Evolutionary conservation across 805 yeast genomes (phyloP).

Genomic region (Tanozyma kutaoensis): DNA sequence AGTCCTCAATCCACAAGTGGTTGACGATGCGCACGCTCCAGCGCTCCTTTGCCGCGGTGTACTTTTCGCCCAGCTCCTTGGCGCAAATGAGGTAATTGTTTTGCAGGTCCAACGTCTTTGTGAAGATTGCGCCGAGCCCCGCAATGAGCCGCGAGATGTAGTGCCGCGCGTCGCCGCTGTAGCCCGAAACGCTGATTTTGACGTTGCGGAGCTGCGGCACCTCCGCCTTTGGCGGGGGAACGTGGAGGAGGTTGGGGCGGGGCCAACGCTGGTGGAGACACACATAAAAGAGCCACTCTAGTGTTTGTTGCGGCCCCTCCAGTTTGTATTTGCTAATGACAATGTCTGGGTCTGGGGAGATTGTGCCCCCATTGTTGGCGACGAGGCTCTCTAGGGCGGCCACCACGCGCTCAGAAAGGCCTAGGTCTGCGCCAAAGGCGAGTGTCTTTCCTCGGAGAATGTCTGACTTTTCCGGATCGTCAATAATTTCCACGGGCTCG

Average conservation of each 20-base stretch:
- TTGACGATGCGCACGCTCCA: slow-evolving; percentile 62
- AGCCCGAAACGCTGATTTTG: slow-evolving; percentile 60
- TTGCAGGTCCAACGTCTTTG: slow-evolving; percentile 46
- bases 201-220: slow-evolving; percentile 41
- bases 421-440: too few species aligned
- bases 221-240: slow-evolving; percentile 47
- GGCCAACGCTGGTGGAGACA: too few species aligned
- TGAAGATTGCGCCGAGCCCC: slow-evolving; percentile 65
- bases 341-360: too few species aligned
- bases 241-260: slow-evolving; percentile 52
- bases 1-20: slow-evolving; percentile 83
- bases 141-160: slow-evolving; percentile 54
- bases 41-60: slow-evolving; percentile 44
- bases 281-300: too few species aligned
- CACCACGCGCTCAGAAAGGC: too few species aligned
- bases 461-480: too few species aligned
- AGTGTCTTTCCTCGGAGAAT: too few species aligned
- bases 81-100: slow-evolving; percentile 70
- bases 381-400: too few species aligned
- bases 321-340: too few species aligned
- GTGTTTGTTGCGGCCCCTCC: too few species aligned
- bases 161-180: slow-evolving; percentile 71
- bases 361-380: too few species aligned
- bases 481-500: too few species aligned
- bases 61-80: slow-evolving; percentile 58